phyloP scores from a whole-genome alignment of 2,329 filamentous ascomycete genomes.

The Penicillium frequentans region DNA sequence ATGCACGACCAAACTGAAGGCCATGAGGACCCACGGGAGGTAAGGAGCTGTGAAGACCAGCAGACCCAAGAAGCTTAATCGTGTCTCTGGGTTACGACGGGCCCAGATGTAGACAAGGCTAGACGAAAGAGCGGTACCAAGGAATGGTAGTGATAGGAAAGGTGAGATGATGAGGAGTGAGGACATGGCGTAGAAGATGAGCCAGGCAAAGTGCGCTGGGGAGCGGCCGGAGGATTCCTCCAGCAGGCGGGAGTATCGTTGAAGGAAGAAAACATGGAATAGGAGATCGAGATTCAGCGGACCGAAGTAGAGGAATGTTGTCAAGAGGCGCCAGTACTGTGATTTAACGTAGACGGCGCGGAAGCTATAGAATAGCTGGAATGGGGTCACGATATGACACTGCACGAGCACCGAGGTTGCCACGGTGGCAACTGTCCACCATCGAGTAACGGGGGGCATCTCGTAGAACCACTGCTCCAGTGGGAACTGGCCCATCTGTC shows the following conservation, averaged over 20 bases:
- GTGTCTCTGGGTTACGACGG: conserved; percentile 85
- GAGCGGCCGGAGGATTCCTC: conserved; percentile 93
- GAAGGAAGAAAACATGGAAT: conserved; percentile 98
- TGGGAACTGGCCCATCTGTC: conserved; percentile 63
- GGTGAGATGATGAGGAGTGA: conserved; percentile 81
- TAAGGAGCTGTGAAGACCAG: conserved; percentile 92
- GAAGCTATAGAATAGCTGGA: conserved; percentile 96
- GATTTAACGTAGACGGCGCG: conserved; percentile 86
- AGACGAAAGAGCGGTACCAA: conserved; percentile 89
- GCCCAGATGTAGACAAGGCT: conserved; percentile 98
- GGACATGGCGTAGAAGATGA: conserved; percentile 80
- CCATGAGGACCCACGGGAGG: conserved; percentile 92
- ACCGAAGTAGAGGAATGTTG: conserved; percentile 96
- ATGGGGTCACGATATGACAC: conserved; percentile 87
- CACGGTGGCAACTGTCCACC: conserved; percentile 94
- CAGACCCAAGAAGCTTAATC: conserved; percentile 83
- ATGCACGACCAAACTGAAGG: conserved; percentile 87
- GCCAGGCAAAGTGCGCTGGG: conserved; percentile 91
- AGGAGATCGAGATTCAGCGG: conserved; percentile 90
- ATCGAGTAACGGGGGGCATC: conserved; percentile 92
- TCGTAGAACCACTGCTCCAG: conserved; percentile 99
- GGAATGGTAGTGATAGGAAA: conserved; percentile 85
- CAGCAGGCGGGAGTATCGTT: conserved; percentile 90
- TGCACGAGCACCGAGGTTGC: conserved; percentile 86
- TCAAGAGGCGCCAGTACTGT: conserved; percentile 97